Evolutionary conservation across 2,329 filamentous ascomycete species (phyloP).

Genomic region (Aspergillaceae sp.): DNA sequence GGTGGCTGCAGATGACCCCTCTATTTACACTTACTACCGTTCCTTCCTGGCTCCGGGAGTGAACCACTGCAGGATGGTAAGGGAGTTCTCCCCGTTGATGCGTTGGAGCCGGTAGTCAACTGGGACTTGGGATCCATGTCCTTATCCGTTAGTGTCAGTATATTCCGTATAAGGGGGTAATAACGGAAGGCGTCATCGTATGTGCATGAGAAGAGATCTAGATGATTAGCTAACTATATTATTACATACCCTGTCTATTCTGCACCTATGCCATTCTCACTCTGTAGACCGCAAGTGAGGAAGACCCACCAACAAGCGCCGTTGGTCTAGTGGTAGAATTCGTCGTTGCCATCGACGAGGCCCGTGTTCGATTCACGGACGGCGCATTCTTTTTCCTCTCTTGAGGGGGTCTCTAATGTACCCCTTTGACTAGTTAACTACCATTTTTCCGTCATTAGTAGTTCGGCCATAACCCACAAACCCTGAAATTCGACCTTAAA

Average conservation of each 20-base stretch:
- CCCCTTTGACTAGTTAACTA: too few species aligned
- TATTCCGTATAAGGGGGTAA: constrained; percentile 5
- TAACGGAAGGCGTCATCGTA: constrained; percentile 2
- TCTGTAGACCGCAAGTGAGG: too few species aligned
- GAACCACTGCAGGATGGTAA: constrained; percentile 26
- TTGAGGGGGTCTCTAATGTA: too few species aligned
- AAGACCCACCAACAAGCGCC: constrained; percentile 18
- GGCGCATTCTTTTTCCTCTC: constrained; percentile 15
- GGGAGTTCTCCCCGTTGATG: constrained; percentile 10
- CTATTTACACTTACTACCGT: constrained; percentile 27
- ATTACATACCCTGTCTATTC: too few species aligned
- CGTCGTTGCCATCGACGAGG: constrained; percentile 40
- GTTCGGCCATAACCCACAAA: too few species aligned
- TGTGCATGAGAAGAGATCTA: background rate
- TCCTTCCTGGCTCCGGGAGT: constrained; percentile 34
- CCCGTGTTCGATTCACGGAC: constrained; percentile 42
- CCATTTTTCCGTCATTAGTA: too few species aligned
- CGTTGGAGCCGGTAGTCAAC: constrained; percentile 7
- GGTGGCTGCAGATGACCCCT: constrained; percentile 18
- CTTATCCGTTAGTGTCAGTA: constrained; percentile 6
- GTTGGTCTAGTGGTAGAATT: constrained; percentile 41
- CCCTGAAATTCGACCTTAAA: background rate
- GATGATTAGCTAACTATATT: too few species aligned
- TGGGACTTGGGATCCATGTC: constrained; percentile 12
- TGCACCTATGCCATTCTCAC: too few species aligned